Base-by-base conservation (phyloP, 2,329 filamentous ascomycete genomes). In the Apiospora phragmitis region DNA sequence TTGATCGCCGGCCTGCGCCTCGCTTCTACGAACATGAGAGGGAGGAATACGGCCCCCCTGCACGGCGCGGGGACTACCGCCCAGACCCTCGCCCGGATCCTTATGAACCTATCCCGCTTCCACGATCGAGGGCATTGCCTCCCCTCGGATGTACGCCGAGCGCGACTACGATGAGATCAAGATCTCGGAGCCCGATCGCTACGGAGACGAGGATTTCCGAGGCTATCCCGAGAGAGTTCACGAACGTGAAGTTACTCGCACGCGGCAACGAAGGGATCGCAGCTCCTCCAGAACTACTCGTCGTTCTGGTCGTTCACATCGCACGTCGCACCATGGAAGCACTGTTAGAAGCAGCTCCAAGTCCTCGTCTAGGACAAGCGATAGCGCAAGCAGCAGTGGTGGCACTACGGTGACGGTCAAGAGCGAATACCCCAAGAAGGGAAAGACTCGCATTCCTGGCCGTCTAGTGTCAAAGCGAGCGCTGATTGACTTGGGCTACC, bases 401-500 rank as follows among this genome's bases (percentile, higher is more conserved):
- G 85, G 84, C 32, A 88, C 86, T 2, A 76, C 76, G 21, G 76
- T 82, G 49, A 85, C 85, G 12, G 80, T 86, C n/a, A 86, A 84
- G 77, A 89, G 84, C 80, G 87, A 91, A 70, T 94, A 93, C 74
- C 92, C 92, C 12, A 93, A 93, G 83, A 94, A 92, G 80, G 95
- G 95, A 76, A 97, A 95, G 86, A 98, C 95, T 18, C 90, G 93
- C 75, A 94, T 98, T 80, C 95, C 95, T 0, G 90, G 89, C 71
- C 89, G 92, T 70, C 85, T 97, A 71, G 93, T 97, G 18, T 93
- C 93, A 74, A 92, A 93, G 79, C 88, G 91, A 72, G 95, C 94
- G 1, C 88, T 98, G 43, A 91, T 93, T 73, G 93, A 97, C 73
- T 85, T 97, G 18, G 92, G 93, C 16, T 97, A 97, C 81, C 93